Conservation (phyloP, 2,329 filamentous ascomycete species). For the Ilyonectria robusta region DNA sequence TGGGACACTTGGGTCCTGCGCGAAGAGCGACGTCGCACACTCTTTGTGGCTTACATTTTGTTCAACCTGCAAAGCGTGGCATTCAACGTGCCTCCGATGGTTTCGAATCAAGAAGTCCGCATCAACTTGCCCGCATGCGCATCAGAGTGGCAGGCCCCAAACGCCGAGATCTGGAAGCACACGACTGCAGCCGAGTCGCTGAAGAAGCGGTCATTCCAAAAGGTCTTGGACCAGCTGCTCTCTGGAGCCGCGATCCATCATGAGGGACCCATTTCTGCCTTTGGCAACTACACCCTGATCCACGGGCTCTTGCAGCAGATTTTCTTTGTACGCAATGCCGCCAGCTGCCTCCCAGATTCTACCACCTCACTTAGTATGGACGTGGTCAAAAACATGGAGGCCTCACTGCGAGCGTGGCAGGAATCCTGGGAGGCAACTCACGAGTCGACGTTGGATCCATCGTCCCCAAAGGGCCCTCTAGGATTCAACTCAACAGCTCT, state of each 20-base stretch:
- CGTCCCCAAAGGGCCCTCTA: slow-evolving; percentile 68
- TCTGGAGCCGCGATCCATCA: slow-evolving; percentile 12
- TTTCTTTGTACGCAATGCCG: slow-evolving; percentile 29
- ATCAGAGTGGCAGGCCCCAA: slow-evolving; percentile 23
- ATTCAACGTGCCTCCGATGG: slow-evolving; percentile 23
- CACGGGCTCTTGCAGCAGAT: slow-evolving; percentile 31
- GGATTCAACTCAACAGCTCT: slow-evolving; percentile 65
- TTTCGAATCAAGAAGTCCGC: slow-evolving; percentile 20
- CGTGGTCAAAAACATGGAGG: slow-evolving; percentile 18
- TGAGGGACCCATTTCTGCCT: slow-evolving; percentile 24
- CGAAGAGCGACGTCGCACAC: slow-evolving; percentile 10
- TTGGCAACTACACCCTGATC: slow-evolving; percentile 35
- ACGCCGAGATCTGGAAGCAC: slow-evolving; percentile 2
- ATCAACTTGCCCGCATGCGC: slow-evolving; percentile 13
- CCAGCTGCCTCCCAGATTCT: not conserved
- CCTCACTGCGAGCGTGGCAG: slow-evolving; percentile 25
- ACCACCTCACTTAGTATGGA: not conserved
- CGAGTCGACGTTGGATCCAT: slow-evolving; percentile 28
- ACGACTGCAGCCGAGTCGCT: not conserved
- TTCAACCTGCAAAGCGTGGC: slow-evolving; percentile 22
- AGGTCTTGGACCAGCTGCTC: slow-evolving; percentile 10
- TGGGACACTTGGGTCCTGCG: slow-evolving; percentile 21
- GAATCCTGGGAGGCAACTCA: slow-evolving; percentile 16
- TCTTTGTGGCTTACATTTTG: slow-evolving; percentile 13
- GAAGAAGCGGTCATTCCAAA: not conserved